Evolutionary conservation across 805 yeast genomes (phyloP), one percentile per base, ranked within the genome.

Genomic region (Torulaspora microellipsoides): DNA sequence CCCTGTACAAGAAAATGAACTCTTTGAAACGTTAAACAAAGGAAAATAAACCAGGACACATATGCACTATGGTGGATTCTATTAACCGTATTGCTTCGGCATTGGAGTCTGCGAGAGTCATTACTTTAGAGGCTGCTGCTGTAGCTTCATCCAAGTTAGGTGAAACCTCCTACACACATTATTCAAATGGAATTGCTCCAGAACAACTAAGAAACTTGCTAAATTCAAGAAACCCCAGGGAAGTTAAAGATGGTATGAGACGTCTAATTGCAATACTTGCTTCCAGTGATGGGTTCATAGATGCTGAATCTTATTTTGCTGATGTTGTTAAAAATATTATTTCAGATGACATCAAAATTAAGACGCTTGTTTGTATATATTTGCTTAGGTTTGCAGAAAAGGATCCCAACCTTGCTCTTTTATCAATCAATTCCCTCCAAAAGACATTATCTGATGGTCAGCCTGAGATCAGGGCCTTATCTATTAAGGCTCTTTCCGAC

Each of bases 381-480:
- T 66, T 93, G 38, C 68, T 81, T 34, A 73, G 85, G 43, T 88
- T 79, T 60, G 93, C 95, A 17, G 95, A 87, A 49, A 64, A 71
- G 43, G 90, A 87, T 53, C 96, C 93, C 8, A 95, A 90, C 60
- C 75, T 86, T n/a, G 93, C 98, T 2, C 72, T 93, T 15, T 70
- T 93, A 36, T 80, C 96, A 1, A 85, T 93, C 51, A 93, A 93
- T 63, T 85, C 97, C 1, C 85, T 93, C 38, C 99, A 93, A 62
- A 88, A 85, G 64, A 74, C 87, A 1, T 66, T 91, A 25, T 70
- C 75, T 8, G 96, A 88, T 54, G 78, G 79, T 51, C 76, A 75
- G 47, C 83, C 95, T 1, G 73, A 77, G 9, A 69, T 75, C 13
- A 70, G 98, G 49, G 76, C 90, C 2, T 69, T 86, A 43, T 83